Base-by-base conservation (phyloP, 106 monocot genomes). In the Apostasia ramifera region DNA sequence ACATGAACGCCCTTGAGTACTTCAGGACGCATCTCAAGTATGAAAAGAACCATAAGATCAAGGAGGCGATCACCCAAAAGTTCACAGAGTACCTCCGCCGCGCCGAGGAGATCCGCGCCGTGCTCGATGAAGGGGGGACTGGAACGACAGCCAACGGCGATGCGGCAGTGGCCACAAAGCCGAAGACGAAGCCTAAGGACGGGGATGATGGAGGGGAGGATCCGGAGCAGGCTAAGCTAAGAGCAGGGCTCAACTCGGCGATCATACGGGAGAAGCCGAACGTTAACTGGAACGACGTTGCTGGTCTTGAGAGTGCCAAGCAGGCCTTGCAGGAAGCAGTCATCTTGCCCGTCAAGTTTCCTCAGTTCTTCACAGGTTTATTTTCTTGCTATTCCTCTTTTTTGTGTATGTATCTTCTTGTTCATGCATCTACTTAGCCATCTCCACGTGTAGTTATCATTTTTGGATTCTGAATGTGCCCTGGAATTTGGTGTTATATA, bases 1-100 rank as follows among this genome's bases (percentile, higher is more conserved):
- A 92, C 73, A 92, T 92, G 91, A 92, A 92, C 82, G 91, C 91
- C 7, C 82, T 92, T 5, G 91, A 92, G 74, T 92, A 92, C 85
- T 92, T 92, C 82, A 71, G 70, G 55, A 92, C 91, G 61, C 91
- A 92, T 76, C 91, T 92, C 73, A 92, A 85, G 71, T 85, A 85
- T 74, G 85, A 85, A 78, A 85, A 81, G 71, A 85, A 85, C 77
- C 85, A 81, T 66, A 92, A 92, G 82, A 82, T 92, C 74, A 84
- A 82, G 77, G 91, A 92, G 73, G 91, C 91, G 2, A 92, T 92
- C 76, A 92, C 91, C 61, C 84, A 85, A 70, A 92, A 92, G 79
- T 92, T 92, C 78, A 92, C 91, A 62, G 91, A 92, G 78, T 92
- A 92, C 69, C 91, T 92, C 57, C 82, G 91, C 67, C 87, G 91